Evolutionary conservation across 805 yeast species (phyloP).

Genomic region (Komagataella populi): DNA sequence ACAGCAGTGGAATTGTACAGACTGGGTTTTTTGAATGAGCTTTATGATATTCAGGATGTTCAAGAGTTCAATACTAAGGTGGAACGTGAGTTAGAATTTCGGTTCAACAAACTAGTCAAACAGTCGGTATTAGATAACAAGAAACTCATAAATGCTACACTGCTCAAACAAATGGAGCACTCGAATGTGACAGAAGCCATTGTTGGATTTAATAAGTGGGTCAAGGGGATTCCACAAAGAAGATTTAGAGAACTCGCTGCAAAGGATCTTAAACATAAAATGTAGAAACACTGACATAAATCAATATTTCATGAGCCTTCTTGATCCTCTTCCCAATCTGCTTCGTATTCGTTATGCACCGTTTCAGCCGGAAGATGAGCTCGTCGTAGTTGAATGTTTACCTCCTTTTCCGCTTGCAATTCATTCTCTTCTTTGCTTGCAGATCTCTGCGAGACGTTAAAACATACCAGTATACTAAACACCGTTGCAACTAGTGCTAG

Average conservation of each 20-base stretch:
- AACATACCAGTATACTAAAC: conserved; percentile 43
- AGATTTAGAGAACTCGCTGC: conserved; percentile 44
- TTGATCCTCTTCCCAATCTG: conserved; percentile 30
- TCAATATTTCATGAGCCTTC: neutral
- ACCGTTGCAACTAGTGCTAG: conserved; percentile 60
- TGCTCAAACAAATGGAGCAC: conserved; percentile 22
- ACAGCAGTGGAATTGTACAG: conserved; percentile 38
- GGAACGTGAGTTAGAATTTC: conserved; percentile 17
- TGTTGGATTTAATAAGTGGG: conserved; percentile 58
- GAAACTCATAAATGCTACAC: conserved; percentile 21
- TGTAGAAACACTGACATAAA: conserved; percentile 20
- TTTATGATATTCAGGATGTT: conserved; percentile 15
- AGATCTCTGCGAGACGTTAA: conserved; percentile 23
- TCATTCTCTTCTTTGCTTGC: conserved; percentile 16
- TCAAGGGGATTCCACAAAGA: conserved; percentile 57
- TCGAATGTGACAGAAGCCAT: conserved; percentile 55
- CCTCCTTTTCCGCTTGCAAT: conserved; percentile 10
- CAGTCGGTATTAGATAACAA: conserved; percentile 32
- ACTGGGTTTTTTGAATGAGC: conserved; percentile 49
- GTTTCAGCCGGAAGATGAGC: conserved; percentile 37
- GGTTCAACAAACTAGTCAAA: conserved; percentile 29
- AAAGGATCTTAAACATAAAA: conserved; percentile 48
- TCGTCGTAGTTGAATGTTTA: conserved; percentile 17
- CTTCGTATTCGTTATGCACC: conserved; percentile 38
- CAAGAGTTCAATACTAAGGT: conserved; percentile 30